Percentiles rank a stretch among this genome's conserved stretches.
Conservation (phyloP, 805 yeast genomes). For the Cyberlindnera meyerae region DNA sequence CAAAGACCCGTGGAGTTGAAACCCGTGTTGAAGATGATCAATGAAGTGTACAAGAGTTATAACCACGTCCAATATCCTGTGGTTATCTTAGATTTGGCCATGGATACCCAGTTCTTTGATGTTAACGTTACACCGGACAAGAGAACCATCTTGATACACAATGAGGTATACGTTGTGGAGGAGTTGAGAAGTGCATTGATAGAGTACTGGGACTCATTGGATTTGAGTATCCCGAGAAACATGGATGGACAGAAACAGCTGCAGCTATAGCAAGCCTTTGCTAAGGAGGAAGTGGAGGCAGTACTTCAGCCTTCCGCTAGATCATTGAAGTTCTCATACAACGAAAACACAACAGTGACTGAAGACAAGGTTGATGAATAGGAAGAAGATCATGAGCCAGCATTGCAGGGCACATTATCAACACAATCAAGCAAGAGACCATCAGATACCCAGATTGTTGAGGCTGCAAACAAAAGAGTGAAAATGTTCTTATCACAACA, state of each 20-base stretch:
- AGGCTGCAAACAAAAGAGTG: conserved; percentile 2
- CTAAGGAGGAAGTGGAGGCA: conserved; percentile 3
- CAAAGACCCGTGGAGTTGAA: conserved; percentile 66
- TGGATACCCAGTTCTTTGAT: conserved; percentile 57
- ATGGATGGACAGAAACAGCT: conserved; percentile 6
- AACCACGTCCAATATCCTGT: conserved; percentile 74
- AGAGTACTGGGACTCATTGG: conserved; percentile 39
- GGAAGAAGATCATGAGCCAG: conserved; percentile 4
- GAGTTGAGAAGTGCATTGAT: conserved; percentile 46
- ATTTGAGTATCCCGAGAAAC: conserved; percentile 29
- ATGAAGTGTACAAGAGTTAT: conserved; percentile 67
- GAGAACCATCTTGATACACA: conserved; percentile 60
- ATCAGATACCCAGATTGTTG: conserved; percentile 8
- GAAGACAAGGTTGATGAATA: conserved; percentile 9
- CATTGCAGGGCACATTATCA: too few relatives aligned
- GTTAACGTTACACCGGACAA: conserved; percentile 93
- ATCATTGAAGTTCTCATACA: conserved; percentile 1
- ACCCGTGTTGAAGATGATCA: conserved; percentile 51
- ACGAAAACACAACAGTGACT: neutral
- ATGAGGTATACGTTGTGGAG: conserved; percentile 58
- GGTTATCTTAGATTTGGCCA: conserved; percentile 52
- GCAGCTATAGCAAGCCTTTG: conserved; percentile 4
- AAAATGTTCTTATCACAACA: conserved; percentile 1
- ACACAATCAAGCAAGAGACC: conserved; percentile 2
- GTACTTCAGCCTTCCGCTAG: neutral